A percentile compares a stretch with the other conserved stretches of the same genome.
These are phyloP conservation scores for Mangifera indica DNA, from an alignment of 345 rosid genomes.

Conservation along the genomic window DNA sequence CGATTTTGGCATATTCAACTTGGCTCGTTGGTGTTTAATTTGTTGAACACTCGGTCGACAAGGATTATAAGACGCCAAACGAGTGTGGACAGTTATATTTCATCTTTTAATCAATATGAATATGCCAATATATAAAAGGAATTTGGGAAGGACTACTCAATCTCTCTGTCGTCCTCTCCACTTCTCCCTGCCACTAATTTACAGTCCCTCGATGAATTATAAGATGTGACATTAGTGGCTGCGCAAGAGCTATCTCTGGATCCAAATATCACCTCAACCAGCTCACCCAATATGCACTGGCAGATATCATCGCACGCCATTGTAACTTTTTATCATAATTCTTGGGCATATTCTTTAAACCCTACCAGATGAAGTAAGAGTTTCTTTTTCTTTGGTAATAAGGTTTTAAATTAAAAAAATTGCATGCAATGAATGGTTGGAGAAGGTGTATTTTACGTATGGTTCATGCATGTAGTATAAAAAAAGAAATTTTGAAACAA, in stretches of 20 bases:
- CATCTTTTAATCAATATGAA: background rate
- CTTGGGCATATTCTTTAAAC: too few relatives aligned
- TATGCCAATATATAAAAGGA: background rate
- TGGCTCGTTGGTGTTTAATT: background rate
- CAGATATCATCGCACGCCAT: too few relatives aligned
- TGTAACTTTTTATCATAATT: too few relatives aligned
- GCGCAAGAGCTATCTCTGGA: too few relatives aligned
- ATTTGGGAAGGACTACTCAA: background rate
- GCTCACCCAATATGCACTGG: too few relatives aligned
- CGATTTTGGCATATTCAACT: slow-evolving; percentile 8
- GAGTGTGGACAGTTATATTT: background rate
- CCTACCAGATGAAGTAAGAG: too few relatives aligned
- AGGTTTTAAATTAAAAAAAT: too few relatives aligned
- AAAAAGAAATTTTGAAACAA: too few relatives aligned
- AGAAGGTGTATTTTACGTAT: too few relatives aligned
- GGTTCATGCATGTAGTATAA: background rate
- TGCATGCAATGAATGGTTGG: too few relatives aligned
- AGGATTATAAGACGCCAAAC: slow-evolving; percentile 2
- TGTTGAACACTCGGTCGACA: background rate
- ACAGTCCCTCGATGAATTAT: background rate
- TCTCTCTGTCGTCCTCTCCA: slow-evolving; percentile 6
- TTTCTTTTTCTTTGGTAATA: too few relatives aligned
- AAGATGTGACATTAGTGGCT: background rate
- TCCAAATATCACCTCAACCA: too few relatives aligned
- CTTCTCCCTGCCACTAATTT: slow-evolving; percentile 4